Percentiles rank a stretch among this genome's conserved stretches.
Conservation (phyloP, 352 stramenopile species). For the Globisporangium solare region DNA sequence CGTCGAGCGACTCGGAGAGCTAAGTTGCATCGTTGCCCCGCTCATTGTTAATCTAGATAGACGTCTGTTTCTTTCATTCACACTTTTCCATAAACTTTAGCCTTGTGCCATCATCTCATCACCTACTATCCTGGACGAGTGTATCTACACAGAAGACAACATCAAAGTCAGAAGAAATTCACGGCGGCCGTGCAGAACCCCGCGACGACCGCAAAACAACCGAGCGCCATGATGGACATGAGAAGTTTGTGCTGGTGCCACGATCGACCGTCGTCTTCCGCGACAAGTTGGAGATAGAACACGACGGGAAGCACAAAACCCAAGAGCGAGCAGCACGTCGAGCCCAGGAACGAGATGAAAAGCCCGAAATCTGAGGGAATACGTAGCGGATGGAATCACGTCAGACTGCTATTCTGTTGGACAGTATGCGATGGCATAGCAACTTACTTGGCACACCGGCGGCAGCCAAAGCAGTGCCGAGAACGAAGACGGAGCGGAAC, state of each 20-base stretch:
- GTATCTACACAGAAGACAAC: neutral
- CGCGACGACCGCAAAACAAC: slow-evolving; percentile 15
- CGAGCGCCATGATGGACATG: slow-evolving; percentile 14
- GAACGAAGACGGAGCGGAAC: slow-evolving; percentile 43
- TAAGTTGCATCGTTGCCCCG: neutral
- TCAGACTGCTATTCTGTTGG: neutral
- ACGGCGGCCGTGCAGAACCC: slow-evolving; percentile 19
- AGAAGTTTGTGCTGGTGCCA: slow-evolving; percentile 7
- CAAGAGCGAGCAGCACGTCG: slow-evolving; percentile 69
- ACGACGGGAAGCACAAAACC: slow-evolving; percentile 70
- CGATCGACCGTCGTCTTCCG: neutral
- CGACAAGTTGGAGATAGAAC: slow-evolving; percentile 59
- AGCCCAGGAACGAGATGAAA: slow-evolving; percentile 74
- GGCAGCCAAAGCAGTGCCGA: slow-evolving; percentile 18
- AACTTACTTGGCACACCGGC: slow-evolving; percentile 22
- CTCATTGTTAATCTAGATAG: slow-evolving; percentile 5
- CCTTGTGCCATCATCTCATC: neutral
- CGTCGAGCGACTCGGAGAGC: neutral
- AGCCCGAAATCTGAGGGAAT: slow-evolving; percentile 54
- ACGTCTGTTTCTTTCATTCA: slow-evolving; percentile 2
- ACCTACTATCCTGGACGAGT: neutral
- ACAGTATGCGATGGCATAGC: neutral
- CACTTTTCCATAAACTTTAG: slow-evolving; percentile 1
- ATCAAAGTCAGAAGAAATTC: slow-evolving; percentile 15
- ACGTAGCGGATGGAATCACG: neutral